Percentiles rank a stretch among this genome's conserved stretches.
These are phyloP conservation scores for Pelargonium nanum DNA, from an alignment of 345 rosid species.

Conservation along the genomic window DNA sequence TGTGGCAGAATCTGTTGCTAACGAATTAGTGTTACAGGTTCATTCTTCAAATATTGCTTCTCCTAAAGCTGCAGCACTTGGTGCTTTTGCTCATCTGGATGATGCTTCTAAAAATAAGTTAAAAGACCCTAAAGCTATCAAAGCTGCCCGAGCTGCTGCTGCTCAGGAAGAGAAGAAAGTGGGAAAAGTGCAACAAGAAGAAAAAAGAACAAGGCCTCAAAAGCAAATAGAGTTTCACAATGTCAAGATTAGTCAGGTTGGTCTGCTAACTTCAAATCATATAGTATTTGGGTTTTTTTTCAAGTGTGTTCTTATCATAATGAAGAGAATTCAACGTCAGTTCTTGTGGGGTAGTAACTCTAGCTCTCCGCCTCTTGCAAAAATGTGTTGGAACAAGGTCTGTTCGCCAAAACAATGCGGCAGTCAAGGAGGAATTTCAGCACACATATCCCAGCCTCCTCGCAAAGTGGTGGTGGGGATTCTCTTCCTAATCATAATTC, in stretches of 20 bases:
- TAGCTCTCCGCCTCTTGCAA: not conserved
- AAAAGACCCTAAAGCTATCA: slow-evolving; percentile 55
- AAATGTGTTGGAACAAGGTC: no score
- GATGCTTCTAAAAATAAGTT: slow-evolving; percentile 51
- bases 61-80: slow-evolving; percentile 29
- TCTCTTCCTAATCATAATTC: no score
- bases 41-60: slow-evolving; percentile 48
- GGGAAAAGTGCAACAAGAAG: slow-evolving; percentile 57
- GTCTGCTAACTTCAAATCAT: slow-evolving; percentile 11
- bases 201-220: slow-evolving; percentile 83
- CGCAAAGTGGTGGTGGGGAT: no score
- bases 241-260: slow-evolving; percentile 93
- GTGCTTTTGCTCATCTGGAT: slow-evolving; percentile 52
- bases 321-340: not conserved
- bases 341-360: not conserved
- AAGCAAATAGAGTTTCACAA: slow-evolving; percentile 86
- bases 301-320: no score
- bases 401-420: no score
- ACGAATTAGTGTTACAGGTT: slow-evolving; percentile 69
- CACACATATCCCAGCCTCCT: no score
- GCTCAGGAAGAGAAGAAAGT: slow-evolving; percentile 89
- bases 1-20: slow-evolving; percentile 80
- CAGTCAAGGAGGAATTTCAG: no score
- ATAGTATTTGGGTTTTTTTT: no score
- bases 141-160: slow-evolving; percentile 70